Percentiles rank a stretch among this genome's conserved stretches.
phyloP scores from a whole-genome alignment of 83 land plant genomes.

The Picea mariana region DNA sequence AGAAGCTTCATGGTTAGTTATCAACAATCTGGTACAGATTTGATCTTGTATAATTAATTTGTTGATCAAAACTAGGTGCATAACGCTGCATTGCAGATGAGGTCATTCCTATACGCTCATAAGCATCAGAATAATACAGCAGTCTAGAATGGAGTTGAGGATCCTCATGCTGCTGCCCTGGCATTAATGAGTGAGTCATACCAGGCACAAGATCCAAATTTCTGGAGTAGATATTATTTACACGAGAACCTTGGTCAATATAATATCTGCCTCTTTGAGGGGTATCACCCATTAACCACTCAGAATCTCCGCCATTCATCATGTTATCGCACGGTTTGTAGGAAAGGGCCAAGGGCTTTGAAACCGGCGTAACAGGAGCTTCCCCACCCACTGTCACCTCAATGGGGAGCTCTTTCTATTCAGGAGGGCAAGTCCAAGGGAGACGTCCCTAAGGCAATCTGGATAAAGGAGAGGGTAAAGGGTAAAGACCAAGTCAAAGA shows the following conservation, averaged over 20 bases:
- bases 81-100: conserved; percentile 33
- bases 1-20: too few species aligned
- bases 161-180: conserved; percentile 1
- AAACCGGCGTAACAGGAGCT: too few species aligned
- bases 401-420: too few species aligned
- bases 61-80: conserved; percentile 38
- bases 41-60: conserved; percentile 19
- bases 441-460: too few species aligned
- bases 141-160: not conserved
- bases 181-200: not conserved
- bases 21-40: not conserved
- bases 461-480: too few species aligned
- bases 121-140: not conserved
- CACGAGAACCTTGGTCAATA: not conserved
- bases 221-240: not conserved
- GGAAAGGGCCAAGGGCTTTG: too few species aligned
- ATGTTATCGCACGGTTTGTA: too few species aligned
- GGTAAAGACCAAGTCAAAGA: too few species aligned
- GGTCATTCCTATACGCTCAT: not conserved
- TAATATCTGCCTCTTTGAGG: not conserved
- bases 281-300: conserved; percentile 10
- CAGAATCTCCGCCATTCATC: not conserved
- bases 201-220: not conserved
- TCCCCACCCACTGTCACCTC: too few species aligned
- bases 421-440: too few species aligned